Conservation (phyloP, 805 yeast genomes). For the Jamesozyma piceae region DNA sequence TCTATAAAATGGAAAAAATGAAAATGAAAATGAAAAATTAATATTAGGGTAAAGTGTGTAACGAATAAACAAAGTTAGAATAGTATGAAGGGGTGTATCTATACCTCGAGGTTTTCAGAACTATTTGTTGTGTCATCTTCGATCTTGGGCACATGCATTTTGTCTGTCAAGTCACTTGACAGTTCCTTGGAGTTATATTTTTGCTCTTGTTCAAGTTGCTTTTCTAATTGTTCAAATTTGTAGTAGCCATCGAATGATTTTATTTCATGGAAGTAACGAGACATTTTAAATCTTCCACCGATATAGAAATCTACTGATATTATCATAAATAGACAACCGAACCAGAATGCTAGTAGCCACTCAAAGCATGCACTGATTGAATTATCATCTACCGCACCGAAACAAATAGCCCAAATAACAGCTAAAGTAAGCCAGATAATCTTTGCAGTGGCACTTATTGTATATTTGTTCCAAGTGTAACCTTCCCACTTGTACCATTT, state of each 20-base stretch:
- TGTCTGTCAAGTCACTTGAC: neutral
- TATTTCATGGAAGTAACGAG: conserved; percentile 25
- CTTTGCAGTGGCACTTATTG: conserved; percentile 46
- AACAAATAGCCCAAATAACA: conserved; percentile 56
- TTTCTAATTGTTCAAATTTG: conserved; percentile 17
- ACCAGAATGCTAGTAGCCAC: conserved; percentile 83
- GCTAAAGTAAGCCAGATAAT: conserved; percentile 59
- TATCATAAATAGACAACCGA: conserved; percentile 56
- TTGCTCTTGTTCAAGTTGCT: neutral
- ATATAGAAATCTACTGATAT: conserved; percentile 65
- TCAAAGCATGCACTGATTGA: conserved; percentile 60
- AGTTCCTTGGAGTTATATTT: neutral
- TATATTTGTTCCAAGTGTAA: conserved; percentile 35
- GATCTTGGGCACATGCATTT: neutral
- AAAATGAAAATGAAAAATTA: too few species aligned
- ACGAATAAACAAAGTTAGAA: too few species aligned
- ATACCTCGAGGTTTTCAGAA: neutral
- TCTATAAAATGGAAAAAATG: neutral
- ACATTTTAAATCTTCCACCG: conserved; percentile 36
- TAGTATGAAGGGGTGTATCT: neutral
- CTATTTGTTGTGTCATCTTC: neutral
- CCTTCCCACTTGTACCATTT: conserved; percentile 30
- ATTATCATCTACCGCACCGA: conserved; percentile 41
- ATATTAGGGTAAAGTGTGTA: too few species aligned
- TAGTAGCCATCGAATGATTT: conserved; percentile 23